Percentiles rank a stretch among this genome's conserved stretches.
Conservation (phyloP, 371 early-diverging fungal species). For the Syncephalastrum contaminatum region DNA sequence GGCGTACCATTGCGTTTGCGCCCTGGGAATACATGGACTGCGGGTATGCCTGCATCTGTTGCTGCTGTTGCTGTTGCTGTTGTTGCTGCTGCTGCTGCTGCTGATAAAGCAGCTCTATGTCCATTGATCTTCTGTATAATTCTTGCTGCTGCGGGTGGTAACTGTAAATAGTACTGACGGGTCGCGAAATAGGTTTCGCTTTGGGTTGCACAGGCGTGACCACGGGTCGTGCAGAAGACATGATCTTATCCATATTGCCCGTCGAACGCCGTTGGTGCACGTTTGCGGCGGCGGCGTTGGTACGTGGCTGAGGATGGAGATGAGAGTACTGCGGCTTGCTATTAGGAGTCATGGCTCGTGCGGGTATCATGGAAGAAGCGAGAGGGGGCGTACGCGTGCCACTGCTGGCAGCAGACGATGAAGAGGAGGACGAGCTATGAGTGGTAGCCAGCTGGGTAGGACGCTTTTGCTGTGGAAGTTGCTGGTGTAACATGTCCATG, state of each 20-base stretch:
- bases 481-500: conserved; percentile 72
- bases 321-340: background rate
- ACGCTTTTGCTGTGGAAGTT: conserved; percentile 51
- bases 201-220: conserved; percentile 1
- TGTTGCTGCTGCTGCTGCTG: conserved; percentile 21
- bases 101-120: conserved; percentile 35
- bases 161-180: conserved; percentile 9
- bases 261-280: background rate
- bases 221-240: background rate
- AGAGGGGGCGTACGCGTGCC: conserved; percentile 2
- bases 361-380: background rate
- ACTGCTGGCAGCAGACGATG: conserved; percentile 2
- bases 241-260: conserved; percentile 1
- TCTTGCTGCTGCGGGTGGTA: no score
- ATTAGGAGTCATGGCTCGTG: background rate
- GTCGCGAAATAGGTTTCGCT: conserved; percentile 19
- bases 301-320: background rate
- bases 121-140: conserved; percentile 12
- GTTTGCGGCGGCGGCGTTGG: no score
- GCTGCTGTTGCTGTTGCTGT: conserved; percentile 26
- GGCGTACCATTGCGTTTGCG: no score
- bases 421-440: no score
- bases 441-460: no score
- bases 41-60: conserved; percentile 27
- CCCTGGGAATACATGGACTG: conserved; percentile 7